Evolutionary conservation across 2,329 filamentous ascomycete genomes (phyloP).

Genomic region (Paecilomyces sp.): DNA sequence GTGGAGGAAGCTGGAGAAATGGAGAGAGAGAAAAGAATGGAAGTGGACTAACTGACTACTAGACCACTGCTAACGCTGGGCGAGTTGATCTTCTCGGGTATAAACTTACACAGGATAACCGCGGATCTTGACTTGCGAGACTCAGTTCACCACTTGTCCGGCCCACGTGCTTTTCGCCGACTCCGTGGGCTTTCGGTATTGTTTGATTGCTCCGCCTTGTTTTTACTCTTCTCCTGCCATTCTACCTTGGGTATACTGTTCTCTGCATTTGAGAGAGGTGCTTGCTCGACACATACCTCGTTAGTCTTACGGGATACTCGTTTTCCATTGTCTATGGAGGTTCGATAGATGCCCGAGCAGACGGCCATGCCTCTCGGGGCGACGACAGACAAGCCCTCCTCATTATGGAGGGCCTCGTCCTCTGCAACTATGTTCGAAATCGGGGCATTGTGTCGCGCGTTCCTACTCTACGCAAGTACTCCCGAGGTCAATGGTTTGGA

Average conservation of each 20-base stretch:
- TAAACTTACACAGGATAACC: not conserved
- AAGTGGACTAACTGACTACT: not conserved
- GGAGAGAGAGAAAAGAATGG: not conserved
- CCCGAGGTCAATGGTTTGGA: slow-evolving; percentile 73
- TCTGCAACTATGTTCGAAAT: slow-evolving; percentile 66
- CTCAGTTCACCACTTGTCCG: not conserved
- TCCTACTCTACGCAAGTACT: slow-evolving; percentile 66
- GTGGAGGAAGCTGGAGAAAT: not conserved
- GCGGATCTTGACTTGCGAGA: not conserved
- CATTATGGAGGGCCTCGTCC: slow-evolving; percentile 64
- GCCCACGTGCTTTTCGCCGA: not conserved
- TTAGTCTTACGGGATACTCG: not conserved
- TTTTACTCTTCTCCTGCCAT: not conserved
- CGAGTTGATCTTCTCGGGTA: not conserved
- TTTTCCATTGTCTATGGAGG: slow-evolving; percentile 8
- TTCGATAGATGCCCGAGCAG: slow-evolving; percentile 12
- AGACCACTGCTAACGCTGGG: not conserved
- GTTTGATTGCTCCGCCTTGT: not conserved
- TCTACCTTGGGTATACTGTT: slow-evolving; percentile 5
- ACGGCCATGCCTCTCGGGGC: slow-evolving; percentile 32
- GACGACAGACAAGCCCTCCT: slow-evolving; percentile 37
- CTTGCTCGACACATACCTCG: not conserved
- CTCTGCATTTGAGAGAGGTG: not conserved
- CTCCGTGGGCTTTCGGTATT: not conserved
- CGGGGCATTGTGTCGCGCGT: slow-evolving; percentile 62